A percentile compares a stretch with the other conserved stretches of the same genome.
These are phyloP conservation scores for Spathaspora sp. DNA, from an alignment of 805 yeast species.

Conservation along the genomic window DNA sequence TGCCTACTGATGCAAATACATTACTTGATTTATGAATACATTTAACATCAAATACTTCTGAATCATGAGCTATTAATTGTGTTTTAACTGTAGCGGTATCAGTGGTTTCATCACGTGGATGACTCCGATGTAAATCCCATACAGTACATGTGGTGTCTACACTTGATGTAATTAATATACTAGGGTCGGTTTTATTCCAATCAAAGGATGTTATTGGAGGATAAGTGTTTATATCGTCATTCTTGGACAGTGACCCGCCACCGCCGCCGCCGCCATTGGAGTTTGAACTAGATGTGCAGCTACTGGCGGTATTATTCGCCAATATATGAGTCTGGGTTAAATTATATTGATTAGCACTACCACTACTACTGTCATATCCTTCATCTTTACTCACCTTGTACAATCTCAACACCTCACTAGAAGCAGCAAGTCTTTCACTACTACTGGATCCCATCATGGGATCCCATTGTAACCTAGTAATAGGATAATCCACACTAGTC, in stretches of 20 bases:
- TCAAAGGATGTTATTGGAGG: conserved; percentile 95
- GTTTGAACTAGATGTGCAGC: conserved; percentile 12
- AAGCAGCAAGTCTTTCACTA: conserved; percentile 54
- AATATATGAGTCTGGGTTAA: conserved; percentile 39
- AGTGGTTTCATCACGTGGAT: conserved; percentile 7
- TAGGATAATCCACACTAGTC: conserved; percentile 57
- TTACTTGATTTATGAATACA: conserved; percentile 71
- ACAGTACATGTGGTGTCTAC: conserved; percentile 96
- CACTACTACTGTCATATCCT: conserved; percentile 24
- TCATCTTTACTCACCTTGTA: conserved; percentile 52
- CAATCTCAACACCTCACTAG: conserved; percentile 68
- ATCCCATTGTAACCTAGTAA: conserved; percentile 75
- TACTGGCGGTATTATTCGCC: conserved; percentile 31
- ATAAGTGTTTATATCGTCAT: conserved; percentile 44
- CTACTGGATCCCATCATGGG: conserved; percentile 38
- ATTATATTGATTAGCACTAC: conserved; percentile 16
- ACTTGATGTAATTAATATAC: conserved; percentile 73
- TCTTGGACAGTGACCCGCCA: conserved; percentile 4
- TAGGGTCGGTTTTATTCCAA: conserved; percentile 77
- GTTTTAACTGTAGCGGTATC: conserved; percentile 74
- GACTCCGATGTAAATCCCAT: conserved; percentile 68
- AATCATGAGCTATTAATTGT: conserved; percentile 93
- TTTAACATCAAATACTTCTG: conserved; percentile 89
- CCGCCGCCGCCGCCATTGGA: background rate
- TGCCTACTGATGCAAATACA: conserved; percentile 88